These are phyloP conservation scores for Turritis glabra DNA, from an alignment of 345 rosid genomes.

Conservation along the genomic window DNA sequence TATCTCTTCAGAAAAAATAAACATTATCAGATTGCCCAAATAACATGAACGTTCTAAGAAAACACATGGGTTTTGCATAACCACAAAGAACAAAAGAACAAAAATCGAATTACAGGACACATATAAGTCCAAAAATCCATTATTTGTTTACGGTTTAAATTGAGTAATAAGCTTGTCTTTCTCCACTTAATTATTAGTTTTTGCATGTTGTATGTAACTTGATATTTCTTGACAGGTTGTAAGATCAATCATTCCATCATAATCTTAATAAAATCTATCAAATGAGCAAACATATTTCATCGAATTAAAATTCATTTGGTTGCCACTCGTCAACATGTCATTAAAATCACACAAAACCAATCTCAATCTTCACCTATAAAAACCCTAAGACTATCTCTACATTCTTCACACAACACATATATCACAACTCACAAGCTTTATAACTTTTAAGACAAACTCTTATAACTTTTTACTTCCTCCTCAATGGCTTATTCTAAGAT, in stretches of 20 bases:
- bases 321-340: too few species aligned
- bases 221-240: neutral
- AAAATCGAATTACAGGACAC: neutral
- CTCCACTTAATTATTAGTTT: neutral
- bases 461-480: neutral
- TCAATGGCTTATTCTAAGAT: neutral
- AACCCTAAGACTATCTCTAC: too few species aligned
- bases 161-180: neutral
- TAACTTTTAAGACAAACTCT: too few species aligned
- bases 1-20: neutral
- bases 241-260: neutral
- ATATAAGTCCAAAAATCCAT: neutral
- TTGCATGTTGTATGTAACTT: neutral
- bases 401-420: too few species aligned
- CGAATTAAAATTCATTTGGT: neutral
- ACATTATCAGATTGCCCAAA: neutral
- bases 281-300: neutral
- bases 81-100: neutral
- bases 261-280: neutral
- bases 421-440: too few species aligned
- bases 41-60: neutral
- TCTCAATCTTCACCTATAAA: too few species aligned
- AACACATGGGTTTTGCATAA: conserved; percentile 1
- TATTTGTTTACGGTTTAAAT: neutral
- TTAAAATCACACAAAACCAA: too few species aligned